Conservation (phyloP, 257 asterid genomes). For the Solanum etuberosum region DNA sequence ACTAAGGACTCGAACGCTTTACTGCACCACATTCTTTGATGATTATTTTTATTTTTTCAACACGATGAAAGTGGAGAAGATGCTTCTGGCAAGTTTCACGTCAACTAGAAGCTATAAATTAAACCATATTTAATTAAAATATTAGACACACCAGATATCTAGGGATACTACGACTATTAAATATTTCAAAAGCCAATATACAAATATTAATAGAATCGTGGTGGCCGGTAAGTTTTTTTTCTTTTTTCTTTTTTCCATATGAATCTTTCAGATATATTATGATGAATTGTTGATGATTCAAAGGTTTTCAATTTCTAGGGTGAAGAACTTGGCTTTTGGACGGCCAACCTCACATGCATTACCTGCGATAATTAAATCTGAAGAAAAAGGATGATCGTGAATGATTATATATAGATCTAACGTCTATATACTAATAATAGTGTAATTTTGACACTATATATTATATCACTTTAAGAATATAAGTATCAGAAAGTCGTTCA, state of each 20-base stretch:
- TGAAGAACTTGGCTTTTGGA: not conserved
- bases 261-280: slow-evolving; percentile 3
- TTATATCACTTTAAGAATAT: not conserved
- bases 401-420: not conserved
- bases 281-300: slow-evolving; percentile 1
- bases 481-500: not conserved
- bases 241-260: slow-evolving; percentile 5
- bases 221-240: not conserved
- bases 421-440: not conserved
- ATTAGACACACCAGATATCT: slow-evolving; percentile 47
- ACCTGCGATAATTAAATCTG: slow-evolving; percentile 6
- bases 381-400: not conserved
- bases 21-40: not conserved
- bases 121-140: slow-evolving; percentile 10
- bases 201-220: slow-evolving; percentile 20
- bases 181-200: slow-evolving; percentile 16
- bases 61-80: not conserved
- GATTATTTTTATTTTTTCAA: not conserved
- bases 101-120: slow-evolving; percentile 2
- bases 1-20: fast-evolving
- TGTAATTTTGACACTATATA: not conserved
- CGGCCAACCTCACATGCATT: slow-evolving; percentile 32
- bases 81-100: slow-evolving; percentile 11
- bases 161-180: slow-evolving; percentile 46
- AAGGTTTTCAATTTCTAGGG: not conserved